These are phyloP conservation scores for Coccinonectria pachysandricola DNA, from an alignment of 2,329 filamentous ascomycete species.

Conservation along the genomic window DNA sequence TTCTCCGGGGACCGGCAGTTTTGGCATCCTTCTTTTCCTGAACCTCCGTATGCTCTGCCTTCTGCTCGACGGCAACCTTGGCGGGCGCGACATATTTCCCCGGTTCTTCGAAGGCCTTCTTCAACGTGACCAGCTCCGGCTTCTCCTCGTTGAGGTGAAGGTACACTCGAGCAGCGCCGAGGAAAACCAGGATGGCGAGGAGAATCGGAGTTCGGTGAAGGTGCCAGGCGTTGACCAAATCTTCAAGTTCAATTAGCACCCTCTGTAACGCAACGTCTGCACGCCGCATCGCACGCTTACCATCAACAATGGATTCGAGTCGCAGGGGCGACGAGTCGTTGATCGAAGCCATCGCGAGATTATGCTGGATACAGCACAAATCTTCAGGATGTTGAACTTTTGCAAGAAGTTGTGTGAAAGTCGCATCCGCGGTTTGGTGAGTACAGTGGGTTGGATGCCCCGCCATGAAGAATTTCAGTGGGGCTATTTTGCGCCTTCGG, in stretches of 20 bases:
- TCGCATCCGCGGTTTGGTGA: no score
- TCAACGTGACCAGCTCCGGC: slow-evolving; percentile 27
- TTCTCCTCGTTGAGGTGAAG: slow-evolving; percentile 27
- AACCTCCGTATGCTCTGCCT: slow-evolving; percentile 12
- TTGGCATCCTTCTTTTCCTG: slow-evolving; percentile 20
- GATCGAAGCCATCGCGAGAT: slow-evolving; percentile 15
- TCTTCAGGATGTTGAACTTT: slow-evolving; percentile 3
- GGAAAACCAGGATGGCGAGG: slow-evolving; percentile 25
- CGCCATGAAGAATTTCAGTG: slow-evolving; percentile 15
- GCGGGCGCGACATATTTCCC: slow-evolving; percentile 2
- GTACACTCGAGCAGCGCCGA: slow-evolving; percentile 32
- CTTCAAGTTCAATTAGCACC: no score
- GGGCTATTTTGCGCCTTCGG: slow-evolving; percentile 9
- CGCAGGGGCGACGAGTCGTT: slow-evolving; percentile 16
- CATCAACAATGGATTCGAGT: slow-evolving; percentile 16
- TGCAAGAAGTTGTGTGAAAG: slow-evolving; percentile 3
- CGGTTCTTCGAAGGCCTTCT: slow-evolving; percentile 24
- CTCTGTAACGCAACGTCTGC: no score
- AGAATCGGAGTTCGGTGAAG: slow-evolving; percentile 34
- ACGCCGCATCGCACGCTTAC: no score
- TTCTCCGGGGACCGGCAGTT: slow-evolving; percentile 36
- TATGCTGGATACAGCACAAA: no score
- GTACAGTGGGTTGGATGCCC: no score
- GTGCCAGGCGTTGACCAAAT: slow-evolving; percentile 36
- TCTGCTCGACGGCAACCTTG: slow-evolving; percentile 5